Evolutionary conservation across 164 flowering plant species (phyloP), one percentile per base, ranked within the genome.

Genomic region (Tetrastigma voinierianum): DNA sequence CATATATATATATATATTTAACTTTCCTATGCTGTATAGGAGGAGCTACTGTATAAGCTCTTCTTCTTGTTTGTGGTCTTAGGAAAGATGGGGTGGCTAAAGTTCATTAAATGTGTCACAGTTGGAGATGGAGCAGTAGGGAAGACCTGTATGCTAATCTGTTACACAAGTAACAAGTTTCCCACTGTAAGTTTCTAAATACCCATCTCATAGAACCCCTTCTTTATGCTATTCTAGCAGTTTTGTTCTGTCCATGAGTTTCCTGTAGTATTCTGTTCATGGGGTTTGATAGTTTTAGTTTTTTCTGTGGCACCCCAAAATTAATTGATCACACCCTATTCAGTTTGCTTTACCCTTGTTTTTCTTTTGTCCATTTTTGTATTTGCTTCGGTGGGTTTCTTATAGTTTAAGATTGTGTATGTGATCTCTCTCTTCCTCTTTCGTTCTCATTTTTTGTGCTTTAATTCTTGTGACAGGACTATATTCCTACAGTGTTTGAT

Each of bases 121-220:
- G 98, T 93, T 23, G 98, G 98, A 66, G 98, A 93, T 87, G 98
- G 98, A 66, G 98, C 98, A 73, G 97, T 93, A 68, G 97, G 98
- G 46, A 90, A 90, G 67, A 90, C 96, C 43, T 93, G 97, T 80
- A 88, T 93, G 98, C 97, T 91, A 82, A 93, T 93, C 60, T 93
- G 96, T 67, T 93, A 93, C 77, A 93, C 98, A 52, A 91, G 96
- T 72, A 91, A 93, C 96, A 93, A 90, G 85, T 93, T 93, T 70
- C 98, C 98, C 0, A 88, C 94, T 76, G 98, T 93, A 72, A 82
- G 88, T 72, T 54, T 59, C 25, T 53, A 54, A 52, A 45, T 14
- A 54, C 56, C 45, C 59, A 60, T 46, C 3, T 51, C 14, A 1
- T 18, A 61, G 49, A 48, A 4, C 11, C 52, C 47, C 54, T 24